Evolutionary conservation across 179 eudicot genomes (phyloP), one percentile per base, ranked within the genome.

Genomic region (Spinacia oleracea): DNA sequence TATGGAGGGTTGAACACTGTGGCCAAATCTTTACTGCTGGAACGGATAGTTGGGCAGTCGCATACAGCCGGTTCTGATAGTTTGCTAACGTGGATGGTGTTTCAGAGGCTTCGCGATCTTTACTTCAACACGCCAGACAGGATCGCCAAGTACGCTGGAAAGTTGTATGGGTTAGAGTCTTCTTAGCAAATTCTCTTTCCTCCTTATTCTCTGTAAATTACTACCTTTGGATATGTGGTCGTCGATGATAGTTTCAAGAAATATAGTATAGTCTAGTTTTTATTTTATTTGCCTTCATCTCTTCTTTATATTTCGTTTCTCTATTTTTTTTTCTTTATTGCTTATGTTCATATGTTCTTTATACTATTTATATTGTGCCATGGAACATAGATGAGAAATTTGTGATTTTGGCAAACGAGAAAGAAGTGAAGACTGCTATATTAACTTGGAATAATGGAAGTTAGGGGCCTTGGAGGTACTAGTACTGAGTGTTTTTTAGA

Each of bases 31-130:
- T 85, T 94, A 21, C 70, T 72, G 40, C 76, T 93, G 73, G 82
- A 78, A 0, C 78, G 98, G 53, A 71, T 31, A 4, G 96, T 86
- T 0, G 98, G 97, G 23, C 79, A 82, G 74, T 64, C 84, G 43
- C 97, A 94, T 72, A 94, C 91, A 73, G 93, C 94, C 0, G 98
- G 97, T 1, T 94, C 98, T 0, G 97, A 93, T 83, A 93, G 97
- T 79, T 65, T 90, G 82, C 81, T 94, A 48, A 88, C 98, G 0
- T 91, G 92, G 90, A 85, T 81, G 29, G 89, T 86, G 0, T 92
- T 91, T 53, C 83, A 80, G 87, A 86, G 48, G 81, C 80, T 94
- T 59, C 77, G 74, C 34, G 80, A 76, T 21, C 48, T 40, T 3
- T 81, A 78, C 80, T 83, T 84, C 65, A 43, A 16, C n/a, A 10